phyloP scores from a whole-genome alignment of 2,329 filamentous ascomycete species.

The Colletotrichum sp. region DNA sequence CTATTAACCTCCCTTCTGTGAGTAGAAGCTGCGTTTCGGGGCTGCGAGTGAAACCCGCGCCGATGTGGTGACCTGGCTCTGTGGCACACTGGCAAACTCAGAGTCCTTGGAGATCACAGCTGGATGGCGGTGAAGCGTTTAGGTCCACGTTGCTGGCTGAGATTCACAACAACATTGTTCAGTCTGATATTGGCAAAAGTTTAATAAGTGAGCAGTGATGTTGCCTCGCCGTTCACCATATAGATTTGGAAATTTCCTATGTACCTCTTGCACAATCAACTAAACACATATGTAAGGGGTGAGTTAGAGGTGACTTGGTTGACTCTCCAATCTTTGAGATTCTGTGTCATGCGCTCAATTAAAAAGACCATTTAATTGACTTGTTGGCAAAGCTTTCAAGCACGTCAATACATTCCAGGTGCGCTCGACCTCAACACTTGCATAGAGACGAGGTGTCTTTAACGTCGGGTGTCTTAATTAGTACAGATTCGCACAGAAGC shows the following conservation, averaged over 20 bases:
- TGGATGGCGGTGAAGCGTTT: not conserved
- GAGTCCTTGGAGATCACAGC: not conserved
- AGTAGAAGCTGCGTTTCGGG: not conserved
- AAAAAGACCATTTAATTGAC: not conserved
- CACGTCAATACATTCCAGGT: not conserved
- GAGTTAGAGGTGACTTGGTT: not conserved
- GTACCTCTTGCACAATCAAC: not conserved
- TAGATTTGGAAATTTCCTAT: not conserved
- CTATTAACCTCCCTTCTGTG: not conserved
- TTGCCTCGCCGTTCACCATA: not conserved
- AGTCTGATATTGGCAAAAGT: not conserved
- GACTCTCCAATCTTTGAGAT: not conserved
- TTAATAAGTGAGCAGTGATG: not conserved
- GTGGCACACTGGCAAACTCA: not conserved
- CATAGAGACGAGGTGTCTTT: not conserved
- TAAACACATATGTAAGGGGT: not conserved
- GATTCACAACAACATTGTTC: not conserved
- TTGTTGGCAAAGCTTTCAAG: not conserved
- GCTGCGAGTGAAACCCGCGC: constrained; percentile 32
- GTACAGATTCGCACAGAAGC: not conserved
- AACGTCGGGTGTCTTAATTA: not conserved
- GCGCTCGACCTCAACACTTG: not conserved
- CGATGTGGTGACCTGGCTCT: not conserved
- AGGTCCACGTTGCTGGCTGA: not conserved
- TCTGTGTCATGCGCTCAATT: not conserved